Evolutionary conservation across 495 filamentous ascomycete genomes (phyloP), one percentile per base, ranked within the genome.

Genomic region (Aspergillus saccharolyticus): DNA sequence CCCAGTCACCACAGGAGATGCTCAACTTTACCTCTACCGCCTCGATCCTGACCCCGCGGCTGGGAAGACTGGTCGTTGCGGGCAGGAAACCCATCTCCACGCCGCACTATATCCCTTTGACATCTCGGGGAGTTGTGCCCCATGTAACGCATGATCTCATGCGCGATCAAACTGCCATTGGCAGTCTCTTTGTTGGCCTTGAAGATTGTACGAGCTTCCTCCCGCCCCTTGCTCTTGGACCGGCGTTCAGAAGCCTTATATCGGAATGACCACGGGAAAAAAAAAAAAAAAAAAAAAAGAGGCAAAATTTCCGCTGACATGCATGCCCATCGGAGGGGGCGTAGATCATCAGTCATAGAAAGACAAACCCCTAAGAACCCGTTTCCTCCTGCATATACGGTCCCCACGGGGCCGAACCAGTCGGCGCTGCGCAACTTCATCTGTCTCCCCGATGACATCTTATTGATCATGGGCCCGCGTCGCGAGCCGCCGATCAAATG

Each of bases 61-160:
- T 92, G 21, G 91, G 91, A 17, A 77, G 71, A 53, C 72, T 96
- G 25, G 65, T 77, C 2, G 63, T 91, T 4, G 65, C 79, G 16
- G 83, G 83, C 53, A 78, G 86, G 42, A 78, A 74, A 52, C 63
- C 79, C 14, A 75, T 95, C 56, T 73, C 85, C 5, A 97, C 95
- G 20, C 94, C 94, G 48, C 87, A 89, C 61, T 95, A 86, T 68
- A 69, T 97, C 43, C 85, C 83, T 30, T 72, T 85, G 60, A 88
- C 88, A 2, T 96, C 95, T 43, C 81, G 94, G 57, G 94, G 94
- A 12, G 80, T 78, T 1, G 74, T 97, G 25, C 89, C 94, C 20
- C 94, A 98, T 73, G 72, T 98, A 52, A 84, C 91, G 16, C 93
- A 90, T 53, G 94, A 98, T 76, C 86, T 88, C 61, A 73, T 93